Evolutionary conservation across 2,329 filamentous ascomycete genomes (phyloP).

Genomic region (Xylaria arbuscula): DNA sequence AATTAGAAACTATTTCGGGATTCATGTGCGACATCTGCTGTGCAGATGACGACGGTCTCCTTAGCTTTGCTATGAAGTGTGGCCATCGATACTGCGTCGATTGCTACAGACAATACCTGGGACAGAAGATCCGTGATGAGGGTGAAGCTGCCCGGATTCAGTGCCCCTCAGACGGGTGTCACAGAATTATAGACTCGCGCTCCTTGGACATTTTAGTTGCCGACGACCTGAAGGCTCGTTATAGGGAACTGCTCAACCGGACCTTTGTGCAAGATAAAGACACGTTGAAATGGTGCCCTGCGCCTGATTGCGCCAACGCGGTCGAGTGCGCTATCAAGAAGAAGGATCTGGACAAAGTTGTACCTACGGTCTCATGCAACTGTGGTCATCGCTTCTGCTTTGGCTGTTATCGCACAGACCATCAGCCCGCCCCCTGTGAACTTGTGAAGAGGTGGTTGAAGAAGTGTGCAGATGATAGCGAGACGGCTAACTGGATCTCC

Average conservation of each 20-base stretch:
- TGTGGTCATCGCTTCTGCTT: conserved; percentile 95
- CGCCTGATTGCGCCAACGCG: conserved; percentile 95
- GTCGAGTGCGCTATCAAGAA: conserved; percentile 89
- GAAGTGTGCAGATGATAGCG: conserved; percentile 97
- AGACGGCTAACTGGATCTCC: conserved; percentile 99
- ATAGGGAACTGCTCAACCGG: conserved; percentile 86
- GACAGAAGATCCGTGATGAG: conserved; percentile 93
- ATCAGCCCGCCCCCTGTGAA: conserved; percentile 91
- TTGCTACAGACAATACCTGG: conserved; percentile 91
- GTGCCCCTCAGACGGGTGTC: conserved; percentile 88
- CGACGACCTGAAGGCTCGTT: conserved; percentile 68
- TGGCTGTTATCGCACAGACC: conserved; percentile 87
- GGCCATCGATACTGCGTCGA: conserved; percentile 92
- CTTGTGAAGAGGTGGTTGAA: conserved; percentile 96
- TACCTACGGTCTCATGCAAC: conserved; percentile 87
- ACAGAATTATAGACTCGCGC: conserved; percentile 89
- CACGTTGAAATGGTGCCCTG: conserved; percentile 95
- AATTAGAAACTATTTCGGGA: conserved; percentile 75
- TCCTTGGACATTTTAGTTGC: conserved; percentile 82
- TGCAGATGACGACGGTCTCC: conserved; percentile 80
- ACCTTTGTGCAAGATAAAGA: conserved; percentile 99
- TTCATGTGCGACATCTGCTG: conserved; percentile 97
- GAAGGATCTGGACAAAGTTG: conserved; percentile 84
- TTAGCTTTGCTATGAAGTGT: conserved; percentile 95
- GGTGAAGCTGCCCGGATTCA: conserved; percentile 95